Evolutionary conservation across 768 basidiomycete species (phyloP), one percentile per base, ranked within the genome.

Genomic region (Dacryopinax primogenitus): DNA sequence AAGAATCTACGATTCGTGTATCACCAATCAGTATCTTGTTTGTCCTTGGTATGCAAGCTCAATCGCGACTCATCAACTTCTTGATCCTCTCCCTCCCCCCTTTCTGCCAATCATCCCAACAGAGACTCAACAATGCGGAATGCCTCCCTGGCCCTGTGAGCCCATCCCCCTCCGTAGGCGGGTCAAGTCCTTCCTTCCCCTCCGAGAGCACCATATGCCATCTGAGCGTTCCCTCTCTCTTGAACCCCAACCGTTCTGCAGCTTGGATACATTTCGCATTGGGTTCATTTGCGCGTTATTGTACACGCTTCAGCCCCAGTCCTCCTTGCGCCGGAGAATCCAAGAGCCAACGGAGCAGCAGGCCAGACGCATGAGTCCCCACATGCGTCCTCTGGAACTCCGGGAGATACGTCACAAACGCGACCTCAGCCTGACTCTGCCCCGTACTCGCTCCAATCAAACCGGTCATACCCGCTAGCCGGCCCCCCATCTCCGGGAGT

Each of bases 371-470:
- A 66, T 79, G 77, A 16, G 84, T 80, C 1, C 83, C 79, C 34
- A 87, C 80, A 67, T 87, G 84, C 0, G 84, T 87, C 16, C 83
- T 77, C 66, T 86, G 85, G 71, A 84, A 88, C 1, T 70, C 72
- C 0, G 85, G 83, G 0, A 84, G 73, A 39, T 82, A 78, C 58
- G 84, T 74, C 35, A 85, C 74, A 68, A 76, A 78, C 11, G 82
- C 84, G 33, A 87, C 78, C 69, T 88, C 86, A 3, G 79, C 77
- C 23, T 70, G 72, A 15, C 83, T 76, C 66, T 83, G 70, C 3
- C 44, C 63, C 2, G 77, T 67, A 12, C 75, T 78, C 1, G 80
- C 75, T 67, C 81, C 78, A 62, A 84, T 71, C 66, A 82, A 76
- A 0, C 80, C 83, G 7, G 85, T 78, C 6, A 77, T 73, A 0